Base-by-base conservation (phyloP, 495 filamentous ascomycete genomes). In the Neurospora sp. region DNA sequence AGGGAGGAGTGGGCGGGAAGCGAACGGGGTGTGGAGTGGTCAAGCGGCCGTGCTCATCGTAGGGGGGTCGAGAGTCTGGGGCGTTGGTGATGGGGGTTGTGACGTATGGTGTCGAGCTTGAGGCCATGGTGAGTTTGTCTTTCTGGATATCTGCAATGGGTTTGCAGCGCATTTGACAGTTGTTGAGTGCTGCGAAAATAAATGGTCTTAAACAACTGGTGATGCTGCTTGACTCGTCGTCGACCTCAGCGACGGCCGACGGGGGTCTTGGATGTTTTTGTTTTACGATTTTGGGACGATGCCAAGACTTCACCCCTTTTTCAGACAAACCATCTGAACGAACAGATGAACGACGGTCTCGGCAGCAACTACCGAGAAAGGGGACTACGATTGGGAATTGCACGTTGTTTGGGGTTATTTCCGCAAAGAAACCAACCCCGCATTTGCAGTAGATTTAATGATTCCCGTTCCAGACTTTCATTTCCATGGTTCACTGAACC, bases 1-100 rank as follows among this genome's bases (percentile, higher is more conserved):
- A 88, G 71, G 81, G 81, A 0, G 75, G 74, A 2, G 84, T 86
- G 16, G 82, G 75, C 0, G 87, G 87, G 78, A 86, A 88, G 74
- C 84, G 84, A 72, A 85, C 79, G 39, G 82, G 80, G 16, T 77
- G 74, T 16, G 78, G 74, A 37, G 77, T 76, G 70, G 79, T 75
- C 44, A 82, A 81, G 27, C 74, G 79, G 42, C 80, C 79, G 72
- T 78, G 77, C 85, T 84, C 35, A 84, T 84, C 85, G 86, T 86
- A 49, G 40, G 77, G 70, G 54, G 31, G 39, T 20, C 39, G 16
- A 31, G 38, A n/a, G 35, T 38, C 35, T 10, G 66, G 62, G 16
- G 23, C 4, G 9, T 16, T 20, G 35, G 70, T 27, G n/a, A 42
- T 16, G 4, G 46, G 46, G 46, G 5, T 23, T 10, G 46, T 54